Base-by-base conservation (phyloP, 805 yeast genomes). In the Teunomyces pallodes region DNA sequence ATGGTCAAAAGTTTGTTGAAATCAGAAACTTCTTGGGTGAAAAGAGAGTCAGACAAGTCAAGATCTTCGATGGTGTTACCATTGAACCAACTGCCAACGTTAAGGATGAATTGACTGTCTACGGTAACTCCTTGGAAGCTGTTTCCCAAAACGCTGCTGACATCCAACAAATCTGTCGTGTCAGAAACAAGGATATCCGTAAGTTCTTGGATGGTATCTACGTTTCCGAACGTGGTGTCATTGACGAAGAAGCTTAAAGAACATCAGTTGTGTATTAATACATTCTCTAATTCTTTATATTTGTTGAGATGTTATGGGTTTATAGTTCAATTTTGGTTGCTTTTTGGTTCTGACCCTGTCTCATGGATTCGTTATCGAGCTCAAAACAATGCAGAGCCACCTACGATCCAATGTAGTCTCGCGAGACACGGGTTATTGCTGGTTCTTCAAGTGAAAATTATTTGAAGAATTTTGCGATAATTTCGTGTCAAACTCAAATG, bases 171-270 rank as follows among this genome's bases (percentile, higher is more conserved):
- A 83, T 83, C 77, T 90, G 97, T 84, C 85, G 95, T 77, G 98
- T 90, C 73, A 88, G 96, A 84, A 92, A 92, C 94, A 94, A 94
- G 92, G 99, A 92, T 94, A 92, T 94, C 91, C 89, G 99, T 82
- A 92, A 92, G 85, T 92, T 92, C 86, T 87, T 94, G 84, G 99
- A 95, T 79, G 99, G 99, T 90, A 91, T 92, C 81, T 92, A 92
- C 78, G 99, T 92, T 68, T 91, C 97, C 62, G 95, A 87, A 81
- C 87, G 87, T 80, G 96, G 96, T 70, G 80, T 80, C 74, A 81
- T 92, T 72, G 87, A 77, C 58, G 88, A 84, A 73, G 91, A 85
- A 27, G 53, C 59, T 51, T 67, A 67, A 66, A 46, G 41, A 38
- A 38, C 41, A 38, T 47, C 39, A 47, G 45, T 50, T 49, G 47